These are phyloP conservation scores for Annona squamosa DNA, from an alignment of 164 flowering plant species.

Conservation along the genomic window DNA sequence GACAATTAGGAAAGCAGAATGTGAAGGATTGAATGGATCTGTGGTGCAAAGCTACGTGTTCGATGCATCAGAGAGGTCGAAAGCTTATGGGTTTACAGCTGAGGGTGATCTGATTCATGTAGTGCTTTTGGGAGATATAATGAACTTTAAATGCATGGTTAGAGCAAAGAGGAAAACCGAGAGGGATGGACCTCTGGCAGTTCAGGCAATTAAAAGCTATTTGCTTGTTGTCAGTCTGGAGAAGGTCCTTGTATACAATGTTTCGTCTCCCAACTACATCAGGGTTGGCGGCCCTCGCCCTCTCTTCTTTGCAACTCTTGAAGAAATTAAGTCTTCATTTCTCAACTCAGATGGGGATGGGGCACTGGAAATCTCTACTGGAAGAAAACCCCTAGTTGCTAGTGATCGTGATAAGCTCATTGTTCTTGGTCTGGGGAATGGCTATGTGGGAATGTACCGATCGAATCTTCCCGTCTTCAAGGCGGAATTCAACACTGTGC, in stretches of 20 bases:
- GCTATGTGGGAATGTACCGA: slow-evolving; percentile 73
- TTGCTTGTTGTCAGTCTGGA: slow-evolving; percentile 53
- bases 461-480: slow-evolving; percentile 75
- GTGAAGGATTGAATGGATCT: slow-evolving; percentile 84
- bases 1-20: slow-evolving; percentile 69
- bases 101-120: slow-evolving; percentile 80
- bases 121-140: slow-evolving; percentile 64
- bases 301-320: slow-evolving; percentile 58
- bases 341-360: slow-evolving; percentile 24
- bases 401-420: slow-evolving; percentile 78
- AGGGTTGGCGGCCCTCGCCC: slow-evolving; percentile 65
- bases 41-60: slow-evolving; percentile 59
- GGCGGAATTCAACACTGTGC: slow-evolving; percentile 58
- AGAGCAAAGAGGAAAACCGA: slow-evolving; percentile 74
- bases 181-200: slow-evolving; percentile 47
- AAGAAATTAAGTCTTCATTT: slow-evolving; percentile 70
- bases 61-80: slow-evolving; percentile 79
- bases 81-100: slow-evolving; percentile 83
- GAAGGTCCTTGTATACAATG: slow-evolving; percentile 72
- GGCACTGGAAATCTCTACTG: slow-evolving; percentile 14
- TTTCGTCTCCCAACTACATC: slow-evolving; percentile 70
- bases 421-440: slow-evolving; percentile 71
- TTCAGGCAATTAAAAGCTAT: slow-evolving; percentile 82
- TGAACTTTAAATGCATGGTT: slow-evolving; percentile 91
- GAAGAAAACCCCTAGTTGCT: slow-evolving; percentile 46